A percentile compares a stretch with the other conserved stretches of the same genome.
phyloP scores from a whole-genome alignment of 2,329 filamentous ascomycete species.

The Penicillium digitatum region DNA sequence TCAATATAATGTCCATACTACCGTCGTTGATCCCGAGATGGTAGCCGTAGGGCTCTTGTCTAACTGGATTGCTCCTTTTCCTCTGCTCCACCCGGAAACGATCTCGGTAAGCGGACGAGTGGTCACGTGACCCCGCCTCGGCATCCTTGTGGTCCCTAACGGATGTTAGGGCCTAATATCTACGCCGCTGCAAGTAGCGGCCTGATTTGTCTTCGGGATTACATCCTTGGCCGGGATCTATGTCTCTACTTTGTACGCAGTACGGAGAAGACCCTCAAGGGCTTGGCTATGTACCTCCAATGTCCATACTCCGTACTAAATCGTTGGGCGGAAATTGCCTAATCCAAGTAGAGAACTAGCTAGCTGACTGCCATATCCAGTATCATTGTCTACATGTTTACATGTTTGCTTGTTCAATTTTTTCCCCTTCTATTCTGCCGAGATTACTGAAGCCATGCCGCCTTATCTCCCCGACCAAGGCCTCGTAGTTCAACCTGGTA shows the following conservation, averaged over 20 bases:
- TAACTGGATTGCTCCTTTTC: background rate
- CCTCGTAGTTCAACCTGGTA: constrained; percentile 18
- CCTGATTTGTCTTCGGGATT: no score
- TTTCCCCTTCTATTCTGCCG: constrained; percentile 4
- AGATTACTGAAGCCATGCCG: background rate
- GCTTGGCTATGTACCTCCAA: background rate
- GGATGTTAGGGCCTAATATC: no score
- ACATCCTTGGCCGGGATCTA: constrained; percentile 25
- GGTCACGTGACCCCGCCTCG: constrained; percentile 26
- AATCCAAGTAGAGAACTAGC: background rate
- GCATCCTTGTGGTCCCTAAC: no score
- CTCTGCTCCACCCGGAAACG: constrained; percentile 19
- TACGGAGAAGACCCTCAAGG: no score
- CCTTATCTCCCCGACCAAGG: background rate
- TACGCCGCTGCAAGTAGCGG: no score
- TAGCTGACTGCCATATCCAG: background rate
- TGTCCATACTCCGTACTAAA: background rate
- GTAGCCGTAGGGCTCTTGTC: constrained; percentile 9
- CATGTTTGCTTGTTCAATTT: no score
- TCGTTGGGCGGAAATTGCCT: background rate
- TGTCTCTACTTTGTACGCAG: no score
- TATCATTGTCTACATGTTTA: background rate
- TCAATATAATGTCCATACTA: constrained; percentile 18
- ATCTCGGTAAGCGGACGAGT: constrained; percentile 31
- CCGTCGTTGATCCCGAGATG: constrained; percentile 25